These are phyloP conservation scores for Exophiala sp. DNA, from an alignment of 2,329 filamentous ascomycete genomes.

Conservation along the genomic window DNA sequence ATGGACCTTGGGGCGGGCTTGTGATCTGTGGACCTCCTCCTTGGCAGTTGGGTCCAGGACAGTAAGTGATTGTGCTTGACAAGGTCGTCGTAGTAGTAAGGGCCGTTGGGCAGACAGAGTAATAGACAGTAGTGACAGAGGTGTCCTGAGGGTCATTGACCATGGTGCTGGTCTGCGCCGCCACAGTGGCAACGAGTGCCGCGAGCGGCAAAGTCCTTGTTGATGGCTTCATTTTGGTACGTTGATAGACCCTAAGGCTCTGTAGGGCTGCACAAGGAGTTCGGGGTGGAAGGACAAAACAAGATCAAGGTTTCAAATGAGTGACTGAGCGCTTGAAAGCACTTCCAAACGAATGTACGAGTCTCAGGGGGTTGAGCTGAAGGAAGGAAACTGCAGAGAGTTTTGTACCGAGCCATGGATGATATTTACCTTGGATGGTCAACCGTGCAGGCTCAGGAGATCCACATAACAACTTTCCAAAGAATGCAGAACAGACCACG, in stretches of 20 bases:
- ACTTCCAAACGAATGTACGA: constrained; percentile 24
- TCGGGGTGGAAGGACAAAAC: constrained; percentile 4
- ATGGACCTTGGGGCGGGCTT: constrained; percentile 5
- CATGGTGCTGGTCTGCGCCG: constrained; percentile 25
- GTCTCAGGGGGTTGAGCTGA: constrained; percentile 12
- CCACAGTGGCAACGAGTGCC: constrained; percentile 22
- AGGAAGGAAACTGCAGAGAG: constrained; percentile 10
- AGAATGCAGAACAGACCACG: constrained; percentile 24
- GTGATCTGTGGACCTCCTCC: constrained; percentile 22
- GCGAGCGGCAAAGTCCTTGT: constrained; percentile 16
- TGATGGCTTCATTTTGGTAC: constrained; percentile 18
- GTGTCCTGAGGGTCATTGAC: constrained; percentile 19
- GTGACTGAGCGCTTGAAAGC: constrained; percentile 15
- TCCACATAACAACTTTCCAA: constrained; percentile 18
- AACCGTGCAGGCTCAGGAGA: constrained; percentile 11
- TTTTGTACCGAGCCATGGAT: constrained; percentile 12
- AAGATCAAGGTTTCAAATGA: constrained; percentile 18
- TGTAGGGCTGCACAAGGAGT: neutral
- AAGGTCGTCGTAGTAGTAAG: constrained; percentile 26
- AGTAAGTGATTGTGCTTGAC: constrained; percentile 26
- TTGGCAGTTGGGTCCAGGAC: constrained; percentile 20
- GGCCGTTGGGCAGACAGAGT: constrained; percentile 27
- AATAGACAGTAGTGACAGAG: constrained; percentile 21
- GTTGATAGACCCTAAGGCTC: neutral
- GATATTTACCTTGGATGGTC: constrained; percentile 21